These are phyloP conservation scores for Huntiella omanensis DNA, from an alignment of 2,329 filamentous ascomycete genomes.

Conservation along the genomic window DNA sequence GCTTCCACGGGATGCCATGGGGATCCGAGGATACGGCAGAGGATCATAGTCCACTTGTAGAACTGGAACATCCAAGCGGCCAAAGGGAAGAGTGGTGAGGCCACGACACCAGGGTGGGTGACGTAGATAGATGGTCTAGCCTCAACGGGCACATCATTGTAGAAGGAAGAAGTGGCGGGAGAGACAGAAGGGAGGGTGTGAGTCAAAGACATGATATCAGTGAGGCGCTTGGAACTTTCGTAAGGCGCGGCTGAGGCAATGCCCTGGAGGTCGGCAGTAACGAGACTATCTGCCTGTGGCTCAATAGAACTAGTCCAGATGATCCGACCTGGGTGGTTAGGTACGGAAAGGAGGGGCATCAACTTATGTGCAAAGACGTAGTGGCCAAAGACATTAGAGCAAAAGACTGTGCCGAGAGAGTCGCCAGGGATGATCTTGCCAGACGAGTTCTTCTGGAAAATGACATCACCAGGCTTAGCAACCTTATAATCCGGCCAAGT, in stretches of 20 bases:
- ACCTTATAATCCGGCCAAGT: constrained; percentile 69
- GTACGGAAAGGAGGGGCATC: constrained; percentile 47
- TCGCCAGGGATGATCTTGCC: constrained; percentile 1
- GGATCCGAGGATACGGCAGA: constrained; percentile 62
- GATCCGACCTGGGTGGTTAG: constrained; percentile 39
- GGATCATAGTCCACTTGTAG: constrained; percentile 48
- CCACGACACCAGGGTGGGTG: constrained; percentile 72
- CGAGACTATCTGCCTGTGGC: constrained; percentile 33
- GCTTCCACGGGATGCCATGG: constrained; percentile 70
- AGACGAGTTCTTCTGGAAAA: constrained; percentile 4
- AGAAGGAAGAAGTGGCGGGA: constrained; percentile 18
- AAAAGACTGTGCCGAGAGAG: constrained; percentile 63
- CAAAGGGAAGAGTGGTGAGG: constrained; percentile 63
- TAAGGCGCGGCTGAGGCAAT: constrained; percentile 47
- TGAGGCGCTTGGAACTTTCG: constrained; percentile 73
- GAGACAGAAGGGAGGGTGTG: constrained; percentile 42
- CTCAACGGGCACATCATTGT: constrained; percentile 10
- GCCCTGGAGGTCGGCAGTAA: constrained; percentile 57
- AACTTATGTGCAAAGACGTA: constrained; percentile 75
- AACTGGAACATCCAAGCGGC: constrained; percentile 47
- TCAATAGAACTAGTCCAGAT: constrained; percentile 82
- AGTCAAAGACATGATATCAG: constrained; percentile 65
- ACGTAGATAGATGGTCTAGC: constrained; percentile 49
- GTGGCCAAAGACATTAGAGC: constrained; percentile 86
- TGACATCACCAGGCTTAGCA: constrained; percentile 25